Evolutionary conservation across 1,284 basidiomycete genomes (phyloP), one percentile per base, ranked within the genome.

Genomic region (Agroathelia rolfsii): DNA sequence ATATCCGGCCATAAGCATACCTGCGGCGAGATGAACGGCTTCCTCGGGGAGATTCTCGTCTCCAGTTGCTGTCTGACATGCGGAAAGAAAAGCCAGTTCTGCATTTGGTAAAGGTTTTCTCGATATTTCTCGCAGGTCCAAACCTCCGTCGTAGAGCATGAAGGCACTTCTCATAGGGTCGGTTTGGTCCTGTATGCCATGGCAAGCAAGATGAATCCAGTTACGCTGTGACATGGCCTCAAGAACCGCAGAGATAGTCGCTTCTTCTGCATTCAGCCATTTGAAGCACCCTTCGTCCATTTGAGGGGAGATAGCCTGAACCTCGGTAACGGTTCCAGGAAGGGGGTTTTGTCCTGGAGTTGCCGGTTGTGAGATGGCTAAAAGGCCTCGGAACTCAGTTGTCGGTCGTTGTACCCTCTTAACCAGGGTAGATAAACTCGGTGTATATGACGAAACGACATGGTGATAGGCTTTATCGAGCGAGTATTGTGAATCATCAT

Each of bases 391-490:
- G 10, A 10, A 11, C 9, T 5, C 22, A 16, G 2, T 24, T 24
- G 3, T 10, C 9, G 14, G 12, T 13, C 14, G 13, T 1, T 11
- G 13, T 22, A 19, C 27, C 10, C 22, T 18, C 9, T 24, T 12
- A 9, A 44, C 25, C 11, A 50, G 32, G 9, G 44, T 40, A 10
- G 28, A 35, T 5, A 53, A 30, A 3, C 43, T 47, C 6, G 48
- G 47, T 3, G 46, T 49, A 34, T 51, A 51, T 5, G 49, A 53
- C 4, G 46, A 47, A 7, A 46, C 33, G 10, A 44, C 37, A 28
- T 34, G 37, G 28, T 50, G 44, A 8, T 32, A 41, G 3, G 45
- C 19, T 7, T 34, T 36, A 12, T 12, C n/a, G n/a, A n/a, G n/a
- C n/a, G n/a, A 15, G 3, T 24, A 19, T 4, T 21, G 23, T 11